Base-by-base conservation (phyloP, 352 stramenopile genomes). In the Phytophthora aleatoria region DNA sequence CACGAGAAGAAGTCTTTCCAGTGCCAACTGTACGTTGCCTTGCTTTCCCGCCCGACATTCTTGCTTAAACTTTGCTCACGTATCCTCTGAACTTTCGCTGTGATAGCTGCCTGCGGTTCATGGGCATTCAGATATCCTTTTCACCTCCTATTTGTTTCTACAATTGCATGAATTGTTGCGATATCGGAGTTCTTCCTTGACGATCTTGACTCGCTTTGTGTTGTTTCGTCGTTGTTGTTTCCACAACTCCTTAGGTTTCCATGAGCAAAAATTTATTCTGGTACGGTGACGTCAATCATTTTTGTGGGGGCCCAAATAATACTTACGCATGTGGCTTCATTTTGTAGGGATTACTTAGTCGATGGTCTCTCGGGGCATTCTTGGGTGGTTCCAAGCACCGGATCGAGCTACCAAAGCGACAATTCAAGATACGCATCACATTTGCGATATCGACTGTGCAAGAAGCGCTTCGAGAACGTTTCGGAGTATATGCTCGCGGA, bases 191-290 rank as follows among this genome's bases (percentile, higher is more conserved):
- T 62, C 20, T 49, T 76, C 57, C 56, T 69, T 74, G 47, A 69
- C 57, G 16, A 26, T 55, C 20, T 66, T 61, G 47, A 70, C 52
- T 54, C 28, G 44, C 39, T 59, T 41, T 58, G 61, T 61, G 16
- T n/a, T 39, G 43, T 54, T 49, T 31, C 39, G 35, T 60, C 44
- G 30, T 9, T 58, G 2, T 61, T 3, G 31, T 58, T 45, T 59
- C 12, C n/a, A 72, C 65, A 66, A 41, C 9, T 63, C 75, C 20
- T 68, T 92, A 41, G 83, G 83, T 13, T 94, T 83, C 24, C 79
- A 89, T 61, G 81, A 90, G 13, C 85, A 89, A 50, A 91, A 92
- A 48, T 92, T 90, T 57, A 70, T 90, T n/a, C 41, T 93, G 49
- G 80, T 87, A 73, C 9, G 58, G 20, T 13, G 8, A 26, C 12